phyloP scores from a whole-genome alignment of 2,329 filamentous ascomycete species.

The Cryoendolithus antarcticus region DNA sequence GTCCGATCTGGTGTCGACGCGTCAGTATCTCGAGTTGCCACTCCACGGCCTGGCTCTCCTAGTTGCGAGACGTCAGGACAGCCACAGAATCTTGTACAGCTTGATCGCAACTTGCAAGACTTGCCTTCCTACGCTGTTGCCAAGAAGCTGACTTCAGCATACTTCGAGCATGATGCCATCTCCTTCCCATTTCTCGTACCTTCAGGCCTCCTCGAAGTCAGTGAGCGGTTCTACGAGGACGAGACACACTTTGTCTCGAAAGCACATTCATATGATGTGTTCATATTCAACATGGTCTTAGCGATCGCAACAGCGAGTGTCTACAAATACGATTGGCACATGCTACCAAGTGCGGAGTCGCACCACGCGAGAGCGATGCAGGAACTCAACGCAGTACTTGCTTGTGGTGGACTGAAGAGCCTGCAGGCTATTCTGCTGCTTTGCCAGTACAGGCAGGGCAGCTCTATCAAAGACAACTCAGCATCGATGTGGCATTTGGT shows the following conservation, averaged over 20 bases:
- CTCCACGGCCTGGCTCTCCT: slow-evolving; percentile 1
- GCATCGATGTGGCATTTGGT: slow-evolving; percentile 34
- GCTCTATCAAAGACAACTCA: slow-evolving; percentile 22
- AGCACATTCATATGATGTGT: slow-evolving; percentile 22
- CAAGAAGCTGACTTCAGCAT: slow-evolving; percentile 28
- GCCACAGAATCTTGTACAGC: neutral
- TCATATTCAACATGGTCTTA: slow-evolving; percentile 33
- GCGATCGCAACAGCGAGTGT: slow-evolving; percentile 33
- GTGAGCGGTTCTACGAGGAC: slow-evolving; percentile 22
- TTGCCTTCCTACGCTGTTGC: slow-evolving; percentile 27
- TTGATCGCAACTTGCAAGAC: slow-evolving; percentile 1
- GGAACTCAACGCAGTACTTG: slow-evolving; percentile 27
- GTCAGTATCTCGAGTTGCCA: slow-evolving; percentile 5
- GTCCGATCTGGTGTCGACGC: slow-evolving; percentile 19
- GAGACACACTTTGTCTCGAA: slow-evolving; percentile 11
- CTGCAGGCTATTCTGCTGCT: slow-evolving; percentile 33
- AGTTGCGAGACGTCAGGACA: slow-evolving; percentile 4
- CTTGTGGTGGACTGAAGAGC: slow-evolving; percentile 24
- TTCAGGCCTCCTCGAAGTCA: slow-evolving; percentile 15
- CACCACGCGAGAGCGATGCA: slow-evolving; percentile 30
- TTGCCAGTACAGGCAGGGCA: slow-evolving; percentile 33
- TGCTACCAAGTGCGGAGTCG: slow-evolving; percentile 30
- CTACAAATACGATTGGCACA: slow-evolving; percentile 34
- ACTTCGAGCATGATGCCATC: slow-evolving; percentile 32
- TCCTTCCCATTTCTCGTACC: slow-evolving; percentile 32